phyloP scores from a whole-genome alignment of 306 rosid species.

The Fragaria ananassa region DNA sequence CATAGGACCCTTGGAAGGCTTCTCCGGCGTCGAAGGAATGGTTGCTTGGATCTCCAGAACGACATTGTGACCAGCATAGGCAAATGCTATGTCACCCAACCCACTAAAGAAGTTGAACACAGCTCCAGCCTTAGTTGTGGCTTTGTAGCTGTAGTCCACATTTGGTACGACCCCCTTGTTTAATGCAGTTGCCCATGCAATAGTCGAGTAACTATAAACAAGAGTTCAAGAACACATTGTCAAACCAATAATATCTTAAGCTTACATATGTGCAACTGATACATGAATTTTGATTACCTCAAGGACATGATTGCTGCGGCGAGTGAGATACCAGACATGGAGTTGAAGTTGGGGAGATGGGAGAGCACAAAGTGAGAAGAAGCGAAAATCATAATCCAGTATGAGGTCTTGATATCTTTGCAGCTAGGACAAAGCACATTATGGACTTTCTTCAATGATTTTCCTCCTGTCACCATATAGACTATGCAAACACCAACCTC shows the following conservation, averaged over 20 bases:
- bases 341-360: conserved; percentile 77
- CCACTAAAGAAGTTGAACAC: conserved; percentile 55
- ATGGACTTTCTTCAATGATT: conserved; percentile 54
- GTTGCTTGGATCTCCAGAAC: conserved; percentile 90
- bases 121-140: conserved; percentile 18
- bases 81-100: conserved; percentile 73
- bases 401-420: conserved; percentile 33
- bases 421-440: conserved; percentile 47
- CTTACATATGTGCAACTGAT: neutral
- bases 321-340: conserved; percentile 59
- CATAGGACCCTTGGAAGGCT: conserved; percentile 81
- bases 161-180: conserved; percentile 33
- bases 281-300: conserved; percentile 25
- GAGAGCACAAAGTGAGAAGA: conserved; percentile 52
- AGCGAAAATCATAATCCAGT: conserved; percentile 58
- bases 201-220: conserved; percentile 58
- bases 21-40: conserved; percentile 73
- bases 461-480: conserved; percentile 76
- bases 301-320: conserved; percentile 80
- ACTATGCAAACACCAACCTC: conserved; percentile 71
- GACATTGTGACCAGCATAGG: conserved; percentile 88
- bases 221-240: neutral
- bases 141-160: conserved; percentile 44
- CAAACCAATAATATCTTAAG: no score
- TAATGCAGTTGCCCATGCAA: conserved; percentile 63